phyloP scores from a whole-genome alignment of 1,284 basidiomycete genomes.

The Marasmius tenuissimus region DNA sequence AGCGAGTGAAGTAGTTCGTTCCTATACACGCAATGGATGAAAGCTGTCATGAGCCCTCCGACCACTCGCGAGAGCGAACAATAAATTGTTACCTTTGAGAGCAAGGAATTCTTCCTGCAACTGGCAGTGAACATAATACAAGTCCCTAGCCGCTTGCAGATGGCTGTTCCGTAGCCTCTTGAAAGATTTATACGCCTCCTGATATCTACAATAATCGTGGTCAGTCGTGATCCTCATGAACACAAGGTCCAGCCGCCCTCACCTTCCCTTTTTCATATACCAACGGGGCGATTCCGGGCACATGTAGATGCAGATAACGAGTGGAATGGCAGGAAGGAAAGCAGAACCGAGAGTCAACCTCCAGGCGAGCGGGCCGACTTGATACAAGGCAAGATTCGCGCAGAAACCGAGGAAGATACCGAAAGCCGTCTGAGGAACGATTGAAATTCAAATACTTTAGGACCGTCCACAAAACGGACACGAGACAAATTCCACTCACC shows the following conservation, averaged over 20 bases:
- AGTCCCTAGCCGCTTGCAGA: conserved; percentile 62
- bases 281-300: conserved; percentile 47
- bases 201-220: conserved; percentile 32
- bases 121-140: conserved; percentile 60
- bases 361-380: conserved; percentile 51
- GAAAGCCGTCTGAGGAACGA: conserved; percentile 43
- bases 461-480: neutral
- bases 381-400: conserved; percentile 48
- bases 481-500: conserved; percentile 35
- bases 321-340: conserved; percentile 52
- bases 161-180: conserved; percentile 59
- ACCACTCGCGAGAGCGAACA: too few relatives aligned
- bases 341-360: conserved; percentile 56
- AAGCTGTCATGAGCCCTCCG: neutral
- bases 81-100: conserved; percentile 29
- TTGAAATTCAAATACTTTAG: neutral
- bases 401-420: conserved; percentile 56
- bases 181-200: conserved; percentile 58
- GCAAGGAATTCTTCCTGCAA: conserved; percentile 55
- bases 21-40: conserved; percentile 15
- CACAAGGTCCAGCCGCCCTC: neutral
- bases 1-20: conserved; percentile 45
- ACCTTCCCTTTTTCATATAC: conserved; percentile 62
- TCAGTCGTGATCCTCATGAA: neutral
- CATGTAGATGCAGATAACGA: conserved; percentile 50